Evolutionary conservation across 768 basidiomycete species (phyloP).

Genomic region (Boletus vermiculosoides): DNA sequence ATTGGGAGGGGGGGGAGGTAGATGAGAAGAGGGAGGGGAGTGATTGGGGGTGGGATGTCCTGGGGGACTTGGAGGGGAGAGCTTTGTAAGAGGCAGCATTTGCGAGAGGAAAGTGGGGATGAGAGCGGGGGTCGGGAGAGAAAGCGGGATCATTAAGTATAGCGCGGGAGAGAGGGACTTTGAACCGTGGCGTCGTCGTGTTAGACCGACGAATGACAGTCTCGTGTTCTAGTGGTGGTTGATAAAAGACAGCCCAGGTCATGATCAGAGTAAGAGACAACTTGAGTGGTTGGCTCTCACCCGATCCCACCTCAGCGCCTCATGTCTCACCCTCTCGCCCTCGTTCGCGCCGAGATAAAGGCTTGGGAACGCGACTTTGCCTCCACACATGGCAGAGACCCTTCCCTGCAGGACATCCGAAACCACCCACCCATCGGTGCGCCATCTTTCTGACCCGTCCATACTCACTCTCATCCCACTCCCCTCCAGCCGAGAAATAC

Average conservation of each 20-base stretch:
- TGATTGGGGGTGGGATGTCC: too few species aligned
- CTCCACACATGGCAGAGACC: conserved; percentile 50
- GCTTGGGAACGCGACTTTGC: conserved; percentile 73
- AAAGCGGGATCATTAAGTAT: conserved; percentile 56
- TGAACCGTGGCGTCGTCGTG: background rate
- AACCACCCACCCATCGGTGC: conserved; percentile 59
- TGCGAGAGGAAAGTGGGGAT: conserved; percentile 40
- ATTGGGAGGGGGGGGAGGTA: background rate
- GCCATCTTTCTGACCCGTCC: conserved; percentile 22
- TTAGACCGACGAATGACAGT: background rate
- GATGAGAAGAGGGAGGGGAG: background rate
- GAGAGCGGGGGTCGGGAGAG: conserved; percentile 50
- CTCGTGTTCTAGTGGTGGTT: background rate
- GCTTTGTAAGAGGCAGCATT: conserved; percentile 17
- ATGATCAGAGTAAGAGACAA: background rate
- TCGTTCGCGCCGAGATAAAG: conserved; percentile 70
- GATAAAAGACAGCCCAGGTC: background rate
- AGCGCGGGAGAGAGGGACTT: conserved; percentile 8
- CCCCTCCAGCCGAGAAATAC: conserved; percentile 66
- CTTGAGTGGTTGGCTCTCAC: background rate
- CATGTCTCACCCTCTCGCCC: conserved; percentile 16
- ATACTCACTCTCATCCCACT: conserved; percentile 12
- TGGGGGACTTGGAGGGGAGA: conserved; percentile 22
- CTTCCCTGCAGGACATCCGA: conserved; percentile 71
- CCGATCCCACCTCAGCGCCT: background rate